Conservation (phyloP, 495 filamentous ascomycete species). For the Zalerion maritima region DNA sequence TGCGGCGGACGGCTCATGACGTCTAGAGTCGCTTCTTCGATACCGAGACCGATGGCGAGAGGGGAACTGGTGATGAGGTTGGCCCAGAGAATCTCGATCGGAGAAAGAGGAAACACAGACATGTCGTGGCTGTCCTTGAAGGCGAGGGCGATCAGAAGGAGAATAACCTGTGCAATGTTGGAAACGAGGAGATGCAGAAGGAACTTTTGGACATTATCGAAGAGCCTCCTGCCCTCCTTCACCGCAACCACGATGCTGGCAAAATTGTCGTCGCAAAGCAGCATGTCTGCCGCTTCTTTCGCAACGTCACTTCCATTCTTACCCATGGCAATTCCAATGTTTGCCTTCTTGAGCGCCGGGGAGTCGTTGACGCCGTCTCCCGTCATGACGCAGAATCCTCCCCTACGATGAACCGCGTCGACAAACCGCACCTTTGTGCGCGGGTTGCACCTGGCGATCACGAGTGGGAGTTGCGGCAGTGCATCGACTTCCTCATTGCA, state of each 20-base stretch:
- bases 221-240: constrained; percentile 47
- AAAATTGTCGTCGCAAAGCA: constrained; percentile 75
- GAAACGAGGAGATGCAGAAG: constrained; percentile 43
- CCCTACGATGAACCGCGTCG: constrained; percentile 53
- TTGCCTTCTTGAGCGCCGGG: constrained; percentile 63
- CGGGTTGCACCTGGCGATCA: constrained; percentile 58
- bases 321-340: constrained; percentile 80
- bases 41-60: constrained; percentile 41
- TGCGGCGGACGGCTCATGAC: constrained; percentile 40
- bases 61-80: constrained; percentile 47
- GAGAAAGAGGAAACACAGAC: constrained; percentile 42
- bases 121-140: constrained; percentile 34
- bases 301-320: constrained; percentile 66
- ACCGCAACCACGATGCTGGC: constrained; percentile 59
- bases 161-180: constrained; percentile 42
- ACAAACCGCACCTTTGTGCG: constrained; percentile 70
- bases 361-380: constrained; percentile 84
- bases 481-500: constrained; percentile 48
- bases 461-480: constrained; percentile 49
- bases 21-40: constrained; percentile 42
- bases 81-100: constrained; percentile 46
- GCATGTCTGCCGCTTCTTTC: constrained; percentile 73
- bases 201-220: constrained; percentile 59
- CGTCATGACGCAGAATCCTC: constrained; percentile 65
- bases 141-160: constrained; percentile 39